These are phyloP conservation scores for Fagopyrum esculentum DNA, from an alignment of 148 eudicot species.

Conservation along the genomic window DNA sequence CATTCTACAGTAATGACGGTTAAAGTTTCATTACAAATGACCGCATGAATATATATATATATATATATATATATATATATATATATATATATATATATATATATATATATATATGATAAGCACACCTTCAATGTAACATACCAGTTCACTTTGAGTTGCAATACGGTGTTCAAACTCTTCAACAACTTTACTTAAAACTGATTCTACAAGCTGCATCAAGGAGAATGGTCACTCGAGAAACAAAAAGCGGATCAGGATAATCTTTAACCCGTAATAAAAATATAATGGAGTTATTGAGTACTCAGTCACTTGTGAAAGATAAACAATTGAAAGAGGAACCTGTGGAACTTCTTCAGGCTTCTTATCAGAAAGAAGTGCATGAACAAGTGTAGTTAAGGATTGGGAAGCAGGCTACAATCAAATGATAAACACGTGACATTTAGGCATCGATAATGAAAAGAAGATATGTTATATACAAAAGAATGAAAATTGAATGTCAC, in stretches of 20 bases:
- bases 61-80: neutral
- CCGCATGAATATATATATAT: neutral
- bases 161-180: constrained; percentile 89
- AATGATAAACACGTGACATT: neutral
- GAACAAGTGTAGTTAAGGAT: constrained; percentile 74
- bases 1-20: neutral
- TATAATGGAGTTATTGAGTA: neutral
- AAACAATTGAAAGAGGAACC: constrained; percentile 32
- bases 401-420: constrained; percentile 51
- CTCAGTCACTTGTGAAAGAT: neutral
- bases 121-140: constrained; percentile 23
- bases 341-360: constrained; percentile 92
- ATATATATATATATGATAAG: neutral
- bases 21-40: neutral
- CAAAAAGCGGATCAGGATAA: neutral
- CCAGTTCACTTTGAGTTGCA: constrained; percentile 48
- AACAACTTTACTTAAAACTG: constrained; percentile 70
- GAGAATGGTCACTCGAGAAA: constrained; percentile 6
- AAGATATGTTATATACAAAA: neutral
- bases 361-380: constrained; percentile 66
- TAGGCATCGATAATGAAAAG: neutral
- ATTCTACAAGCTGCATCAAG: constrained; percentile 68
- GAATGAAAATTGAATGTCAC: constrained; percentile 7
- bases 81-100: neutral
- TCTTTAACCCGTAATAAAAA: neutral